Evolutionary conservation across 371 early-diverging fungal species (phyloP), one percentile per base, ranked within the genome.

Genomic region (Lichtheimia ramosa): DNA sequence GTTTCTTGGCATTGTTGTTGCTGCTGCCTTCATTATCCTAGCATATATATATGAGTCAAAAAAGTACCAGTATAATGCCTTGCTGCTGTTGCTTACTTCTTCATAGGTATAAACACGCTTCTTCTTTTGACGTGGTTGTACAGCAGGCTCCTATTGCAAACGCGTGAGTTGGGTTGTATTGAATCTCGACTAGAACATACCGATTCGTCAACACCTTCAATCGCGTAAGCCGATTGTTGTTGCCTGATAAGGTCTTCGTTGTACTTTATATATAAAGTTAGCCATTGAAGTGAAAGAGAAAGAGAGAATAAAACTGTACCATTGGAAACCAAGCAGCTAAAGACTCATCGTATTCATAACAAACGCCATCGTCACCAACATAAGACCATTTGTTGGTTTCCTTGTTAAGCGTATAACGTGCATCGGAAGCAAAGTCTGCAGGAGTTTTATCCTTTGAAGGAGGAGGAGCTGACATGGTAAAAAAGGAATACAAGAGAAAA

Each of bases 271-370:
- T 2, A 34, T 1, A 34, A 34, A 8, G 10, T 8, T 6, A 10
- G 34, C 10, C 10, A 10, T 34, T 6, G 8, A 10, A 34, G 34
- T 8, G 10, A 34, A 1, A 34, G 10, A 34, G 34, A 34, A 8
- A 34, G 10, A 34, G 34, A 8, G 34, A 8, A 34, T 34, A 8
- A 2, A n/a, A n/a, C n/a, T n/a, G 27, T 81, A 92, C 91, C 89
- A 90, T 89, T 3, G 95, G 95, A 75, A 93, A 94, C 96, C 96
- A 96, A 3, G 93, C 94, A 43, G 83, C 75, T 48, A 84, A 70
- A n/a, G 74, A 75, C 25, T 84, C 82, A 60, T 95, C 95, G 68
- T 87, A 96, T 61, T 95, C 94, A 59, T 89, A 95, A 41, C 87
- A 80, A 21, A 90, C 64, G n/a, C 83, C 87, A 48, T 93, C 91